Evolutionary conservation across 1,284 basidiomycete species (phyloP).

Genomic region (Boletus sp.): DNA sequence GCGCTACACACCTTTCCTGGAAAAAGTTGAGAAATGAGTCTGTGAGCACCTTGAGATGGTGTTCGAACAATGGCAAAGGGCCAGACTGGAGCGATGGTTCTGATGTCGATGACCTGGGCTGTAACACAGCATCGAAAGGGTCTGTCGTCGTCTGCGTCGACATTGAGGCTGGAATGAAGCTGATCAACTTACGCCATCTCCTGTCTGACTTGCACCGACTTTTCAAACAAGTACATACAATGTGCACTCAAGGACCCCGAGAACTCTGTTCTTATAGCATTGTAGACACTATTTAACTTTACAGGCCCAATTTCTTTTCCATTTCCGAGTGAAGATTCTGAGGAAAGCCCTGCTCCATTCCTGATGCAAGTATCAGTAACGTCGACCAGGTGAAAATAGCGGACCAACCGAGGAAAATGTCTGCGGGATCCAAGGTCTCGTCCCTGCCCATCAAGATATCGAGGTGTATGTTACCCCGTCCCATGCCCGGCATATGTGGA

Average conservation of each 20-base stretch:
- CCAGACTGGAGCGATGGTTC: conserved; percentile 46
- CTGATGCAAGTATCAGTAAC: conserved; percentile 37
- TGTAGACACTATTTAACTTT: conserved; percentile 18
- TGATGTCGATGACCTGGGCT: conserved; percentile 41
- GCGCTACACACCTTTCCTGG: conserved; percentile 67
- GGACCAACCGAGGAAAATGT: conserved; percentile 69
- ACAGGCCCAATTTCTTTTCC: conserved; percentile 65
- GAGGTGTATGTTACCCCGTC: conserved; percentile 77
- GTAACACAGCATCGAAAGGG: conserved; percentile 18
- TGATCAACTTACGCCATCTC: neutral
- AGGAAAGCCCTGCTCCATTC: conserved; percentile 49
- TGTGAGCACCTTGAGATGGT: conserved; percentile 63
- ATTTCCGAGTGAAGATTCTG: conserved; percentile 70
- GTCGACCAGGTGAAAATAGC: neutral
- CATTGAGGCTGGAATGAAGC: conserved; percentile 18
- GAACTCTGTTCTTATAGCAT: neutral
- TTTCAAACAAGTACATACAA: conserved; percentile 30
- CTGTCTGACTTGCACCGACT: conserved; percentile 4
- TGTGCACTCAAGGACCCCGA: conserved; percentile 8
- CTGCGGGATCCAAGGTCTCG: conserved; percentile 70
- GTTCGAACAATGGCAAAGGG: conserved; percentile 68
- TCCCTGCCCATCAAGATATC: conserved; percentile 93
- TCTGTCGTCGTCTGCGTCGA: conserved; percentile 22
- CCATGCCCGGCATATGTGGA: conserved; percentile 61
- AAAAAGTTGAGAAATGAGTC: conserved; percentile 84